A percentile compares a stretch with the other conserved stretches of the same genome.
Conservation (phyloP, 306 rosid species). For the Prunus mongolica region DNA sequence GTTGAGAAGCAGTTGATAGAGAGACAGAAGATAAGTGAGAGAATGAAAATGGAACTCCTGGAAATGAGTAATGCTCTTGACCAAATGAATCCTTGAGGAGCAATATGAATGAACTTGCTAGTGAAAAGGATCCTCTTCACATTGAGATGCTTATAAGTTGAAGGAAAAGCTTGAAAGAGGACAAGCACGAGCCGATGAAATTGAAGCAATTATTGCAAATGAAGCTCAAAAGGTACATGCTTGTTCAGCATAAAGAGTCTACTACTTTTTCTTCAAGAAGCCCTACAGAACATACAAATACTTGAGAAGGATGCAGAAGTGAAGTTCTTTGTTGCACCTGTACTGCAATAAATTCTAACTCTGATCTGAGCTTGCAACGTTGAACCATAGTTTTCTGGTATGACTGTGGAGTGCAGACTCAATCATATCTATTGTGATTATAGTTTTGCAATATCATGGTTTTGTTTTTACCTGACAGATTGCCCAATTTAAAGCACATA, state of each 20-base stretch:
- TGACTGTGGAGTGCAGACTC: not conserved
- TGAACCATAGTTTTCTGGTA: not conserved
- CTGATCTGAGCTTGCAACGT: constrained; percentile 14
- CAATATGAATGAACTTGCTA: constrained; percentile 44
- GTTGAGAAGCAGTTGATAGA: constrained; percentile 59
- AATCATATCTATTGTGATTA: not conserved
- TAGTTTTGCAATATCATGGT: constrained; percentile 1
- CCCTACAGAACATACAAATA: constrained; percentile 30
- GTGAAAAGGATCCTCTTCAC: constrained; percentile 69
- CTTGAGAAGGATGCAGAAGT: constrained; percentile 79
- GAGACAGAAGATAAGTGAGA: constrained; percentile 44
- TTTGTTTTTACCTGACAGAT: constrained; percentile 44
- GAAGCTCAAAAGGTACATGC: constrained; percentile 71
- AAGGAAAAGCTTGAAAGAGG: constrained; percentile 59
- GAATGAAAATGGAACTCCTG: constrained; percentile 64
- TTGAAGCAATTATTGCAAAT: constrained; percentile 47
- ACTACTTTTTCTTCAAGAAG: constrained; percentile 30
- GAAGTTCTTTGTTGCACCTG: not conserved
- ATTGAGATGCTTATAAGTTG: constrained; percentile 40
- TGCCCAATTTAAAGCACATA: constrained; percentile 52
- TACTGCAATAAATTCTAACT: not conserved
- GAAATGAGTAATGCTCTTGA: constrained; percentile 55
- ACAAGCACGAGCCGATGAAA: constrained; percentile 58
- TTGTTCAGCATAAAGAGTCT: not conserved
- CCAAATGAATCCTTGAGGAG: constrained; percentile 41